These are phyloP conservation scores for Morella rubra DNA, from an alignment of 306 rosid genomes.

Conservation along the genomic window DNA sequence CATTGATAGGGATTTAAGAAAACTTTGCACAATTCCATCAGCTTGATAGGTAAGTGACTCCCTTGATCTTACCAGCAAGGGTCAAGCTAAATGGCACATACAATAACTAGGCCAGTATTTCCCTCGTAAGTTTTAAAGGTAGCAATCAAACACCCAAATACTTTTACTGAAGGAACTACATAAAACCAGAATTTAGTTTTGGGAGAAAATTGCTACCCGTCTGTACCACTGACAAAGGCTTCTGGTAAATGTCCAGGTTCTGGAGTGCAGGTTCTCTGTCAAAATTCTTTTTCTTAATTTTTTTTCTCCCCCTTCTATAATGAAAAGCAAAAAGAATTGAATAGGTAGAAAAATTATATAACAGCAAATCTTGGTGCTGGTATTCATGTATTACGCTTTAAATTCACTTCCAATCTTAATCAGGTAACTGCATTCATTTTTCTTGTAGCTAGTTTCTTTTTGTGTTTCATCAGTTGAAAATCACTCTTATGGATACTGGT, in stretches of 20 bases:
- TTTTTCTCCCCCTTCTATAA: slow-evolving; percentile 7
- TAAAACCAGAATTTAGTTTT: no score
- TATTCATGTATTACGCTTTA: background rate
- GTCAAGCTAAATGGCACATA: no score
- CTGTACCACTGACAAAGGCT: no score
- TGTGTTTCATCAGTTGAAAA: background rate
- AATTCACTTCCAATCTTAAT: slow-evolving; percentile 4
- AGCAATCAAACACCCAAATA: no score
- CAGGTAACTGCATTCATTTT: slow-evolving; percentile 4
- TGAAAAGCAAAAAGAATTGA: slow-evolving; percentile 10
- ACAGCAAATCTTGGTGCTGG: background rate
- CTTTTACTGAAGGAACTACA: no score
- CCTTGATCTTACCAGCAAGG: no score
- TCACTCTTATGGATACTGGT: background rate
- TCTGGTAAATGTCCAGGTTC: background rate
- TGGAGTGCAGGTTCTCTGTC: slow-evolving; percentile 46
- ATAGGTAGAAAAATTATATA: background rate
- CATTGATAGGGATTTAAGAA: no score
- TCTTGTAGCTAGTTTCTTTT: background rate
- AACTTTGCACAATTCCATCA: no score
- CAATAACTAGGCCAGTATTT: no score
- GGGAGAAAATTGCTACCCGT: no score
- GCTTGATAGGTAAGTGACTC: no score
- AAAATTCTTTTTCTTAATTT: slow-evolving; percentile 22
- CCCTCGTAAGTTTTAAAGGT: no score